Conservation (phyloP, 768 basidiomycete genomes). For the Cubamyces lactineus region DNA sequence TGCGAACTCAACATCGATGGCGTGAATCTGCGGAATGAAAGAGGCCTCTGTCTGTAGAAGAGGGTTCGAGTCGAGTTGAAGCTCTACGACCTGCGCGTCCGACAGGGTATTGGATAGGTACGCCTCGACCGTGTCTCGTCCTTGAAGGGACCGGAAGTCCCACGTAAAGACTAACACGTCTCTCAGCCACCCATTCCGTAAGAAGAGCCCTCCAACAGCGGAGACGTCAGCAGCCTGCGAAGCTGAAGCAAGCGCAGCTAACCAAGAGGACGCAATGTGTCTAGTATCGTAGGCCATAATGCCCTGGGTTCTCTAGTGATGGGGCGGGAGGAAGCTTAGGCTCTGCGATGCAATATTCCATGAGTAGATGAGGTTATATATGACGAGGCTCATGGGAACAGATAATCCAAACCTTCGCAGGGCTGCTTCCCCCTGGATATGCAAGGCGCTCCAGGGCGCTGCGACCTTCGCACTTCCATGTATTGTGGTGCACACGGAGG, state of each 20-base stretch:
- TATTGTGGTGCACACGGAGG: no score
- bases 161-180: conserved; percentile 32
- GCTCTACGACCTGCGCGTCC: conserved; percentile 14
- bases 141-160: conserved; percentile 30
- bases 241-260: conserved; percentile 17
- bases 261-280: conserved; percentile 23
- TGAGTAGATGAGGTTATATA: no score
- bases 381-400: no score
- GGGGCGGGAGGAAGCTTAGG: no score
- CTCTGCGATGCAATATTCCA: no score
- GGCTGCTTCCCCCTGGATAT: no score
- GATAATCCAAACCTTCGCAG: no score
- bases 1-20: conserved; percentile 24
- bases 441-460: no score
- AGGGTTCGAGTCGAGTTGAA: conserved; percentile 24
- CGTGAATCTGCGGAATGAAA: background rate
- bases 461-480: no score
- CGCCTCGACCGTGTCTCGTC: conserved; percentile 20
- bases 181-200: conserved; percentile 30
- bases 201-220: conserved; percentile 16
- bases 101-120: conserved; percentile 20
- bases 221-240: conserved; percentile 14
- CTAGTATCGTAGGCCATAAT: conserved; percentile 11
- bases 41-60: conserved; percentile 16
- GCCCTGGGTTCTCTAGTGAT: no score